Conservation (phyloP, 768 basidiomycete species). For the Phanerochaete sordida region DNA sequence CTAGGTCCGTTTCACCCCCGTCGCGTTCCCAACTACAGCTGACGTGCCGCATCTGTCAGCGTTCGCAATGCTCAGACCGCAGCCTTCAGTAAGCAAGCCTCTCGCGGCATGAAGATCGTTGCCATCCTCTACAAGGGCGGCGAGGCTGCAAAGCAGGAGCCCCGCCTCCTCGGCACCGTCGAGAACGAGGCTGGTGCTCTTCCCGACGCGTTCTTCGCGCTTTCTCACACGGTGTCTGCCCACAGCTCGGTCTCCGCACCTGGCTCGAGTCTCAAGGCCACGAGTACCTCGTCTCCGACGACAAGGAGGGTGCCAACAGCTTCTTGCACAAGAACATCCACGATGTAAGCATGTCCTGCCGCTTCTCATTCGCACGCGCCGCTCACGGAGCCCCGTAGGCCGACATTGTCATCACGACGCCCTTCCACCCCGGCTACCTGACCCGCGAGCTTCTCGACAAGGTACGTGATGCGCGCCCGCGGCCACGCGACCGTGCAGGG, state of each 20-base stretch:
- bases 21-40: not conserved
- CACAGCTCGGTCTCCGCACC: constrained; percentile 64
- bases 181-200: constrained; percentile 62
- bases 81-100: constrained; percentile 11
- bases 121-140: constrained; percentile 73
- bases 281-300: constrained; percentile 72
- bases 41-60: not conserved
- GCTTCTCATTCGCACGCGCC: not conserved
- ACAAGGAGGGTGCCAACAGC: constrained; percentile 80
- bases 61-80: constrained; percentile 7
- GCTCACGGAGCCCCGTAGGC: constrained; percentile 39
- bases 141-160: constrained; percentile 61
- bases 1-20: not conserved
- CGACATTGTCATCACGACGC: constrained; percentile 79
- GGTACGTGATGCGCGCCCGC: constrained; percentile 31
- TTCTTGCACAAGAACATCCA: constrained; percentile 81
- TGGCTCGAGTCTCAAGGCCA: constrained; percentile 74
- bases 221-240: not conserved
- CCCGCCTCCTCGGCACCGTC: constrained; percentile 74
- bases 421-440: constrained; percentile 85
- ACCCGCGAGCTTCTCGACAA: constrained; percentile 70
- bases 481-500: not conserved
- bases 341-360: constrained; percentile 48
- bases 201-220: not conserved
- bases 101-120: constrained; percentile 45